These are phyloP conservation scores for Fusarium sacchari DNA, from an alignment of 2,329 filamentous ascomycete species.

Conservation along the genomic window DNA sequence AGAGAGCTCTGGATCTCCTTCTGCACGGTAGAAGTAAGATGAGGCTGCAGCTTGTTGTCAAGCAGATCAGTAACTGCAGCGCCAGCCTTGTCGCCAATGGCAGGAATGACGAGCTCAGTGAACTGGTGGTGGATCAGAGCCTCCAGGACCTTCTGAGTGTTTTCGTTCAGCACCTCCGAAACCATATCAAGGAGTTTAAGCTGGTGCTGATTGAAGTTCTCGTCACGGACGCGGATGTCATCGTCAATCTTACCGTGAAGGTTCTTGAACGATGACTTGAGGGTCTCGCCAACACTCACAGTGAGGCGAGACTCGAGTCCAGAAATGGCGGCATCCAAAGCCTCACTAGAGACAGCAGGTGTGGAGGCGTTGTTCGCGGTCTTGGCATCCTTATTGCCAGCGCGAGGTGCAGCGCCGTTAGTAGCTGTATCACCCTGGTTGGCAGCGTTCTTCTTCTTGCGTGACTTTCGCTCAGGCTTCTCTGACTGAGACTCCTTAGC, in stretches of 20 bases:
- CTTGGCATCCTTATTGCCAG: constrained; percentile 51
- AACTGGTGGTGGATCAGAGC: constrained; percentile 82
- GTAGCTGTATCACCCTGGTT: constrained; percentile 57
- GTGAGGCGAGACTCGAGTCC: constrained; percentile 64
- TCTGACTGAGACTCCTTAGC: constrained; percentile 58
- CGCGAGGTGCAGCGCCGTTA: constrained; percentile 53
- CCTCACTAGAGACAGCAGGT: constrained; percentile 54
- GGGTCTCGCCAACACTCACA: constrained; percentile 58
- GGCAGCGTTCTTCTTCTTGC: constrained; percentile 72
- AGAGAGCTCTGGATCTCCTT: constrained; percentile 78
- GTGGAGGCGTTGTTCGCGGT: constrained; percentile 36
- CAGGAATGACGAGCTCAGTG: constrained; percentile 78
- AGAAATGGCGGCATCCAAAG: constrained; percentile 64
- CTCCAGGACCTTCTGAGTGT: constrained; percentile 76
- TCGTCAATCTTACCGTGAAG: constrained; percentile 72
- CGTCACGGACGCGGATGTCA: constrained; percentile 66
- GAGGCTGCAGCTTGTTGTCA: constrained; percentile 71
- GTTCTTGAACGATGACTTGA: constrained; percentile 68
- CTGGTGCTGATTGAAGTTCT: constrained; percentile 63
- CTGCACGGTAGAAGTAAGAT: constrained; percentile 73
- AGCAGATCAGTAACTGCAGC: constrained; percentile 78
- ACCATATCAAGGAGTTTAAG: constrained; percentile 66
- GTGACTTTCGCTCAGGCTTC: constrained; percentile 68
- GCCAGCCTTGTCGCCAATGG: constrained; percentile 73
- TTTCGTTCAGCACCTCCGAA: constrained; percentile 69